Base-by-base conservation (phyloP, 2,329 filamentous ascomycete genomes). In the Penicillium sp. region DNA sequence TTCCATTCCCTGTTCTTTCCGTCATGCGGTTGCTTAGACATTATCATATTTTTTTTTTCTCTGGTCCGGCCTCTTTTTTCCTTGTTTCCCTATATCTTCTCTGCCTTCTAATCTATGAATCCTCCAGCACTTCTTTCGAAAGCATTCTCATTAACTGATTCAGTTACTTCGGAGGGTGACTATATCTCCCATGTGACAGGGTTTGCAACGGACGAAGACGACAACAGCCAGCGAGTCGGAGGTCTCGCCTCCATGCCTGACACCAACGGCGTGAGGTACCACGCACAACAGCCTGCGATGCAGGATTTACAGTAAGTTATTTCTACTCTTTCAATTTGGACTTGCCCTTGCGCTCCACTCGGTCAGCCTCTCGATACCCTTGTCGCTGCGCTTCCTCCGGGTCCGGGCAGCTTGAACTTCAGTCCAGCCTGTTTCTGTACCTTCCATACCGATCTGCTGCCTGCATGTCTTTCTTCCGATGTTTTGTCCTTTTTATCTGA, bases 261-360 rank as follows among this genome's bases (percentile, higher is more conserved):
- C 62, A 73, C 70, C 66, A 79, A 77, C 70, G 74, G 75, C 68
- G 67, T 78, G 73, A 76, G 79, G 73, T 82, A 79, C 75, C 74
- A 76, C 67, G 65, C 78, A 71, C 76, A 76, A 70, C 78, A 78
- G 72, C 72, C 78, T 76, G 70, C 73, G 62, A 70, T 75, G 70
- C 73, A 78, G 64, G 79, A 83, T 70, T 71, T 76, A 71, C 76
- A 75, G 81, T 84, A 80, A 78, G 81, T 83, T 67, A 57, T 67
- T 53, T 69, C 50, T 60, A 18, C 52, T 52, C 73, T 78, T 78
- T 69, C 50, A 68, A 71, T 73, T 61, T 53, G 52, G 66, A 67
- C 67, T 43, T 67, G 58, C 58, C 58, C 61, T 70, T 61, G 59
- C 64, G 49, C 66, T 70, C 66, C 64, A 68, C 63, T 66, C 59